phyloP scores from a whole-genome alignment of 768 basidiomycete species.

The Galerina marginata region DNA sequence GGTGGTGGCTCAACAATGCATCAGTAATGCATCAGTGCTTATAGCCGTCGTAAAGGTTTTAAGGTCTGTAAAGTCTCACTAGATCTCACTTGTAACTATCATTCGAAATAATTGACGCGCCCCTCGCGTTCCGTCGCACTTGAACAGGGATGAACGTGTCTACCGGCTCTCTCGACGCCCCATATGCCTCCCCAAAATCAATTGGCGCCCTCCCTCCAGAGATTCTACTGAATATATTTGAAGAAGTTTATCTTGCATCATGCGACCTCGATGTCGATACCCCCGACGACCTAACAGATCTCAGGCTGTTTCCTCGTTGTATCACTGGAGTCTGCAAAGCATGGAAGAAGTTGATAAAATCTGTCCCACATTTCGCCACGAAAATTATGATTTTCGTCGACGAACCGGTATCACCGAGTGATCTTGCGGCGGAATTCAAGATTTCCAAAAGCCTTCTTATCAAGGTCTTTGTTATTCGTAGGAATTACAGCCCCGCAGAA shows the following conservation, averaged over 20 bases:
- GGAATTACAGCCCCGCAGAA: constrained; percentile 7
- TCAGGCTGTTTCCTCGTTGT: constrained; percentile 17
- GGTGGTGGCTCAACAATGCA: too few species aligned
- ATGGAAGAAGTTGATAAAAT: constrained; percentile 14
- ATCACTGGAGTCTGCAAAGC: constrained; percentile 14
- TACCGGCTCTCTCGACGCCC: too few species aligned
- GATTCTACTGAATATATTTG: constrained; percentile 16
- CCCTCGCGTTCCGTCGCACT: too few species aligned
- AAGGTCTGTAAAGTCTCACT: too few species aligned
- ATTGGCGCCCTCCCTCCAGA: constrained; percentile 16
- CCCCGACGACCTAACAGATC: constrained; percentile 5
- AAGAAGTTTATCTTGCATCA: constrained; percentile 16
- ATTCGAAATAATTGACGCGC: too few species aligned
- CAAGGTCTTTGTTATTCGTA: constrained; percentile 18
- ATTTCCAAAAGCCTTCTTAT: constrained; percentile 11
- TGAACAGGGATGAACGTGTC: too few species aligned
- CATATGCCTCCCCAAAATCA: background rate
- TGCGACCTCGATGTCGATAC: background rate
- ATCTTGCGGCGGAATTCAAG: constrained; percentile 6
- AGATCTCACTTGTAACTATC: too few species aligned
- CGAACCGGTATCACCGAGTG: constrained; percentile 1
- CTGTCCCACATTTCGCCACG: constrained; percentile 14
- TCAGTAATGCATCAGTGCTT: too few species aligned
- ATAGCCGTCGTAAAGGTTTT: too few species aligned
- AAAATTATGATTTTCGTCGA: constrained; percentile 18